Evolutionary conservation across 129 eudicot genomes (phyloP).

Genomic region (Lactuca saligna): DNA sequence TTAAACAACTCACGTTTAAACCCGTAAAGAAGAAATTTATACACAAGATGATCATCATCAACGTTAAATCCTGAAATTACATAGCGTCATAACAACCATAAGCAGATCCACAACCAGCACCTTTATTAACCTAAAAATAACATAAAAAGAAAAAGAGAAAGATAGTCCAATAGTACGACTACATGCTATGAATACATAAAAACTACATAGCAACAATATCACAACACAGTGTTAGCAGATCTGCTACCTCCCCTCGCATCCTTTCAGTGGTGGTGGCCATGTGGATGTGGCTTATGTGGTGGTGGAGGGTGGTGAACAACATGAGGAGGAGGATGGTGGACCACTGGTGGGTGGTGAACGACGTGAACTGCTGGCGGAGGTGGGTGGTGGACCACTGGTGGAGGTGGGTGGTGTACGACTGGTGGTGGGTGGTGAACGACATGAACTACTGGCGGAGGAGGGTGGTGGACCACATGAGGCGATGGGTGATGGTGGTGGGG

Average conservation of each 20-base stretch:
- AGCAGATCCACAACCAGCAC: slow-evolving; percentile 10
- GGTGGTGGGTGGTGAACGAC: not conserved
- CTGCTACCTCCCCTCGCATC: slow-evolving; percentile 12
- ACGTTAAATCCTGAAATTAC: not conserved
- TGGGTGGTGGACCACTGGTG: slow-evolving; percentile 19
- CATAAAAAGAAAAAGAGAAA: not conserved
- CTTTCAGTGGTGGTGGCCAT: slow-evolving; percentile 22
- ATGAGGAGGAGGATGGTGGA: slow-evolving; percentile 25
- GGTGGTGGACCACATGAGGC: not conserved
- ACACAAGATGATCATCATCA: not conserved
- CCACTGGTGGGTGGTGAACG: slow-evolving; percentile 1
- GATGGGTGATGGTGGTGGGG: slow-evolving; percentile 24
- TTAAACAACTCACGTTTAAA: too few species aligned
- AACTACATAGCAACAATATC: slow-evolving; percentile 7
- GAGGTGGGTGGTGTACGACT: slow-evolving; percentile 13
- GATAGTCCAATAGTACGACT: not conserved
- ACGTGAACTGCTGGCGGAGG: not conserved
- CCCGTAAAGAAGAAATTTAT: not conserved
- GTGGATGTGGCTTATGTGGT: slow-evolving; percentile 33
- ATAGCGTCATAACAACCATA: not conserved
- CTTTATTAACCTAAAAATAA: not conserved
- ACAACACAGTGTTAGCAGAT: slow-evolving; percentile 17
- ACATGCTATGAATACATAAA: slow-evolving; percentile 1
- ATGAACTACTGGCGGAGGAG: slow-evolving; percentile 2
- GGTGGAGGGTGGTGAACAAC: slow-evolving; percentile 28